Evolutionary conservation across 164 flowering plant species (phyloP).

Genomic region (Cinnamomum chago): DNA sequence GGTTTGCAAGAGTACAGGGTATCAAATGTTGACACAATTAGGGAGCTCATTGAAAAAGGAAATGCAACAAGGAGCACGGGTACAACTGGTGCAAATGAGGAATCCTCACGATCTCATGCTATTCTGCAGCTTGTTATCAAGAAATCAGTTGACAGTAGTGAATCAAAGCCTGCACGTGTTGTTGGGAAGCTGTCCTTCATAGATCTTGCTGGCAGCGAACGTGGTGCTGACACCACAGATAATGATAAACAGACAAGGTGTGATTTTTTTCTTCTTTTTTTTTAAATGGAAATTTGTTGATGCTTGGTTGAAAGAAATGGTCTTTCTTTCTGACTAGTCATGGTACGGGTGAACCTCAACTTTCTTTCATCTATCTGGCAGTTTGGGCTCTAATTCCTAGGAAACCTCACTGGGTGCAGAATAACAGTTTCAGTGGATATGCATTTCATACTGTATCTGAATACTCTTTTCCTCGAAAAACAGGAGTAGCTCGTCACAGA

Average conservation of each 20-base stretch:
- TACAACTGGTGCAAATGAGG: conserved; percentile 98
- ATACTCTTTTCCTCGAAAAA: no score
- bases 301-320: neutral
- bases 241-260: conserved; percentile 96
- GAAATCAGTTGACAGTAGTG: conserved; percentile 64
- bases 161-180: conserved; percentile 71
- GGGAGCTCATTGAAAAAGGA: conserved; percentile 83
- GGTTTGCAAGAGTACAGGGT: conserved; percentile 85
- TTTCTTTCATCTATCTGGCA: neutral
- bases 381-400: no score
- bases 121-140: conserved; percentile 90
- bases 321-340: neutral
- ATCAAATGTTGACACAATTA: conserved; percentile 63
- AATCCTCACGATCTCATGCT: conserved; percentile 96
- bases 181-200: conserved; percentile 94
- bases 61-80: conserved; percentile 90
- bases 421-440: neutral
- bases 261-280: neutral
- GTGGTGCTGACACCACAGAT: conserved; percentile 98
- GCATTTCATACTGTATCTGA: neutral
- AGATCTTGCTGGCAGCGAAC: conserved; percentile 98
- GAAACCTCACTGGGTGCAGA: neutral
- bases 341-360: neutral
- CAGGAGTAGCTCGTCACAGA: no score
- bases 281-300: neutral